Evolutionary conservation across 306 rosid species (phyloP).

Genomic region (Fragaria vesca): DNA sequence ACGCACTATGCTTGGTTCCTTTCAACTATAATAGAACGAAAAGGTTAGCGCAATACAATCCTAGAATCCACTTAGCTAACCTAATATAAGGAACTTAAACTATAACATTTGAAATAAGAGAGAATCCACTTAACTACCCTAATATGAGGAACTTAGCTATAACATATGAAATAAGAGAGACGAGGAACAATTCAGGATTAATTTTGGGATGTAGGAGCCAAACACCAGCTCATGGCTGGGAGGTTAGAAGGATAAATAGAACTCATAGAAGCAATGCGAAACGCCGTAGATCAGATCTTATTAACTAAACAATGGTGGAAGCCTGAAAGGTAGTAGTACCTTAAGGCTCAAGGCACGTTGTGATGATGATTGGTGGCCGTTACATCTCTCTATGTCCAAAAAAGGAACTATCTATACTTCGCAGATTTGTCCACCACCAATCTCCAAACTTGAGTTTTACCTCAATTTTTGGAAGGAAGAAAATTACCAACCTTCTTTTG

Average conservation of each 20-base stretch:
- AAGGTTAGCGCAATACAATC: no score
- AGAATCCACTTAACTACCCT: no score
- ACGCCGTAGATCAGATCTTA: background rate
- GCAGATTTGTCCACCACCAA: background rate
- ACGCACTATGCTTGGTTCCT: no score
- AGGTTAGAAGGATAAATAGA: background rate
- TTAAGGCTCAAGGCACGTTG: background rate
- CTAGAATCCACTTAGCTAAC: no score
- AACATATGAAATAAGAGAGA: background rate
- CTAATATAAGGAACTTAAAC: no score
- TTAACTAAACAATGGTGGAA: no score
- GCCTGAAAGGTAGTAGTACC: no score
- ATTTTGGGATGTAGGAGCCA: background rate
- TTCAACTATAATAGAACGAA: no score
- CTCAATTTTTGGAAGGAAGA: background rate
- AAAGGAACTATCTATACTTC: background rate
- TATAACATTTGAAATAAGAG: no score
- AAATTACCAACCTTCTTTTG: background rate
- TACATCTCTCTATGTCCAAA: background rate
- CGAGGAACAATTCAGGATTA: background rate
- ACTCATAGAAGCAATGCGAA: no score
- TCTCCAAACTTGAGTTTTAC: background rate
- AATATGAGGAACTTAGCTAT: no score
- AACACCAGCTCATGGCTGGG: slow-evolving; percentile 12
- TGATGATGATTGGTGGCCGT: background rate